Evolutionary conservation across 192 early-diverging fungal genomes (phyloP).

Genomic region (Coemansia sp.): DNA sequence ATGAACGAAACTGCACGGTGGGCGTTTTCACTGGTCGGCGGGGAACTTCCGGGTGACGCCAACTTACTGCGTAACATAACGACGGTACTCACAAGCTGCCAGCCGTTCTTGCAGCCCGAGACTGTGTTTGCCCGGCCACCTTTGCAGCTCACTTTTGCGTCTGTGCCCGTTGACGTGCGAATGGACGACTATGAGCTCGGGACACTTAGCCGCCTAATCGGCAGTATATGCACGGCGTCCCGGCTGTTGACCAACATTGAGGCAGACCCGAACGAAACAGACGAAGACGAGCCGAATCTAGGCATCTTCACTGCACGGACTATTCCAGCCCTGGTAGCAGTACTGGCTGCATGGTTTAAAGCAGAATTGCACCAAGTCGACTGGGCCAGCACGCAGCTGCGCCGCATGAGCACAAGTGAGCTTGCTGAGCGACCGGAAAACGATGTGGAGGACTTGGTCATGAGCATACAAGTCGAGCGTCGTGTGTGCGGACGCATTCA

Average conservation of each 20-base stretch:
- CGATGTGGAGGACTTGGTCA: conserved; percentile 11
- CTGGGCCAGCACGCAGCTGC: conserved; percentile 31
- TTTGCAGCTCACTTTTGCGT: not conserved
- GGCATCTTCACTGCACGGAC: conserved; percentile 20
- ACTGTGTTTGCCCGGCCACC: not conserved
- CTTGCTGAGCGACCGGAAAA: conserved; percentile 2
- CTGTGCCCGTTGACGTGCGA: not conserved
- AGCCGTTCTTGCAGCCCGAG: conserved; percentile 22
- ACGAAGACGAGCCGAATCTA: conserved; percentile 22
- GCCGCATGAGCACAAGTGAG: conserved; percentile 14
- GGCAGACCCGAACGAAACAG: conserved; percentile 5
- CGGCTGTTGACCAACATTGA: conserved; percentile 7
- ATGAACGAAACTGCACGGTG: conserved; percentile 12
- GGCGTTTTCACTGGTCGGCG: conserved; percentile 9
- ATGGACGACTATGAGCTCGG: conserved; percentile 26
- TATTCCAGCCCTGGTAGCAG: conserved; percentile 15
- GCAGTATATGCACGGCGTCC: conserved; percentile 19
- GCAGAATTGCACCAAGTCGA: conserved; percentile 29
- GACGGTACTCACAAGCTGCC: conserved; percentile 6
- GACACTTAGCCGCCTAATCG: conserved; percentile 13
- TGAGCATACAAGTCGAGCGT: conserved; percentile 28
- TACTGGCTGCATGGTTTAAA: conserved; percentile 22
- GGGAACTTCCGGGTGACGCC: conserved; percentile 25
- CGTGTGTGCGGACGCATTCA: conserved; percentile 27
- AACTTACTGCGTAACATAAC: conserved; percentile 13